These are phyloP conservation scores for Articulospora tetracladia DNA, from an alignment of 495 filamentous ascomycete genomes.

Conservation along the genomic window DNA sequence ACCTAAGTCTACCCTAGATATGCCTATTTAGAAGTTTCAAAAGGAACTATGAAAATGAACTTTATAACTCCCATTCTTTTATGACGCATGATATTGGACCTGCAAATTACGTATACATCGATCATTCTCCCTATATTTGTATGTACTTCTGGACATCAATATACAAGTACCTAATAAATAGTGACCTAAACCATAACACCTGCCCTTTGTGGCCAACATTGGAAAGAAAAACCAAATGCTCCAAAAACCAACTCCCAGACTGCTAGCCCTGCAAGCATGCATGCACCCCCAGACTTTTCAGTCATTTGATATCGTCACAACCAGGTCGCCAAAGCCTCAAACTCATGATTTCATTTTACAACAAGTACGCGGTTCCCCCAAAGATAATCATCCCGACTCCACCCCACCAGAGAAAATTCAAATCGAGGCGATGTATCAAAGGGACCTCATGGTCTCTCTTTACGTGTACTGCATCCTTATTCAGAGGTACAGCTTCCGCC, in stretches of 20 bases:
- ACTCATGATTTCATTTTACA: slow-evolving; percentile 16
- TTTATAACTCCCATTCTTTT: no score
- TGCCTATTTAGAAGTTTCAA: neutral
- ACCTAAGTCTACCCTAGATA: no score
- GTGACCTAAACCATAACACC: neutral
- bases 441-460: slow-evolving; percentile 30
- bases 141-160: neutral
- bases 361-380: slow-evolving; percentile 49
- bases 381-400: slow-evolving; percentile 63
- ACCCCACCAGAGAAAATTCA: slow-evolving; percentile 66
- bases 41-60: no score
- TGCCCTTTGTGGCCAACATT: neutral
- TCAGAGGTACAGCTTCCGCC: slow-evolving; percentile 28
- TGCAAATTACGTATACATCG: no score
- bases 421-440: slow-evolving; percentile 40
- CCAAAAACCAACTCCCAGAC: slow-evolving; percentile 3
- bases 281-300: neutral
- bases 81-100: no score
- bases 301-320: neutral
- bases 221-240: neutral
- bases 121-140: neutral
- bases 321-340: no score
- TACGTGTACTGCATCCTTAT: slow-evolving; percentile 32
- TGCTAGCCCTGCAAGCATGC: neutral
- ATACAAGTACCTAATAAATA: neutral